Conservation (phyloP, 306 rosid species). For the Quercus engelmannii region DNA sequence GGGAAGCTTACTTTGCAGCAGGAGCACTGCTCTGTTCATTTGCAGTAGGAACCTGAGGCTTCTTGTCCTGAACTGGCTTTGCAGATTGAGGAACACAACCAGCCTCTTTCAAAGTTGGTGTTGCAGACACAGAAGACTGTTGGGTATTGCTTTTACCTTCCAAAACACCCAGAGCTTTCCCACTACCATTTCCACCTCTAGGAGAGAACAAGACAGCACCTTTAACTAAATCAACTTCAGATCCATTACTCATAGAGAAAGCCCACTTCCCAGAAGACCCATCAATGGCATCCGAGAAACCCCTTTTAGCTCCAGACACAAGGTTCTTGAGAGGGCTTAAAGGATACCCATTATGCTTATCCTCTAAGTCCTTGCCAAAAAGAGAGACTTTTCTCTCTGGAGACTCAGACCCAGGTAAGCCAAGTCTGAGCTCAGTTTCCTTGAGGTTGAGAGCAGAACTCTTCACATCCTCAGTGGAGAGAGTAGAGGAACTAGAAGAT, state of each 20-base stretch:
- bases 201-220: slow-evolving; percentile 51
- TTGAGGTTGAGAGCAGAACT: slow-evolving; percentile 54
- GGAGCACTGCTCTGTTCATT: slow-evolving; percentile 58
- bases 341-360: slow-evolving; percentile 43
- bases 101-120: slow-evolving; percentile 45
- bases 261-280: slow-evolving; percentile 64
- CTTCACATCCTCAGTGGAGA: slow-evolving; percentile 44
- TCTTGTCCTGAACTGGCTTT: slow-evolving; percentile 54
- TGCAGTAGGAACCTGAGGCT: slow-evolving; percentile 41
- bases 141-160: slow-evolving; percentile 35
- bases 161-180: slow-evolving; percentile 30
- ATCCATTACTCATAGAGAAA: slow-evolving; percentile 57
- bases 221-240: slow-evolving; percentile 54
- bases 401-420: slow-evolving; percentile 71
- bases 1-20: slow-evolving; percentile 67
- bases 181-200: slow-evolving; percentile 47
- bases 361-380: slow-evolving; percentile 68
- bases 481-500: slow-evolving; percentile 40
- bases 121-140: slow-evolving; percentile 14
- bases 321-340: slow-evolving; percentile 37
- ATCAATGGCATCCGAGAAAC: slow-evolving; percentile 73
- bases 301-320: slow-evolving; percentile 74
- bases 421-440: slow-evolving; percentile 93
- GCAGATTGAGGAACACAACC: slow-evolving; percentile 39
- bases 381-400: slow-evolving; percentile 72